Base-by-base conservation (phyloP, 2,329 filamentous ascomycete species). In the Amauroascus verrucosus region DNA sequence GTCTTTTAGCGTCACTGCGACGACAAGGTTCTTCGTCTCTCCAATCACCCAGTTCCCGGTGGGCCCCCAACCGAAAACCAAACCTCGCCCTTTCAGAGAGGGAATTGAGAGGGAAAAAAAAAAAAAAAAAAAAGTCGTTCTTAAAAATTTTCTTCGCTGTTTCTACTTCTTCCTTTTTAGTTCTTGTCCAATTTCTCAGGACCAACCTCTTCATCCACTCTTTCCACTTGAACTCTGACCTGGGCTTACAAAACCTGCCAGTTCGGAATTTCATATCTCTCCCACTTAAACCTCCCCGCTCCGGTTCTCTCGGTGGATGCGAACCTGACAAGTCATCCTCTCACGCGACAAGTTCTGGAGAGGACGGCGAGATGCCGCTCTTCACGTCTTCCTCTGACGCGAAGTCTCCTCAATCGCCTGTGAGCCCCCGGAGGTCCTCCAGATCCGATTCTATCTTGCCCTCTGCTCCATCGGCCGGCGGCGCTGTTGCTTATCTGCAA, bases 401-500 rank as follows among this genome's bases (percentile, higher is more conserved):
- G 9, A 59, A 59, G 40, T n/a, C 47, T 22, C 41, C 49, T 38
- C 24, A 44, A n/a, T 37, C 44, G 6, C 50, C 50, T n/a, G 20
- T 40, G 14, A 52, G 50, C 28, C 50, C 50, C 2, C 40, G 5
- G 30, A 28, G 40, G 20, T 24, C 13, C 22, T 48, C 54, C 14
- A 40, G 54, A 50, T 57, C 48, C 30, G 58, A 59, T 30, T 53
- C 60, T 32, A 56, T 62, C 48, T 58, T 70, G 54, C 68, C 69
- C 48, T 65, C 67, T 40, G 71, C 67, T 57, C 71, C 70, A 28
- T 64, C 68, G 43, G 59, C 64, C 54, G 72, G 70, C 56, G 70
- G 70, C 55, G 63, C 65, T 51, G 69, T 71, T 51, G 67, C 66
- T 46, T 66, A 70, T 58, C 62, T 61, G 35, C 61, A 67, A 53